Percentiles rank a stretch among this genome's conserved stretches.
Evolutionary conservation across 305 asterid genomes (phyloP).

Genomic region (Fraxinus sp.): DNA sequence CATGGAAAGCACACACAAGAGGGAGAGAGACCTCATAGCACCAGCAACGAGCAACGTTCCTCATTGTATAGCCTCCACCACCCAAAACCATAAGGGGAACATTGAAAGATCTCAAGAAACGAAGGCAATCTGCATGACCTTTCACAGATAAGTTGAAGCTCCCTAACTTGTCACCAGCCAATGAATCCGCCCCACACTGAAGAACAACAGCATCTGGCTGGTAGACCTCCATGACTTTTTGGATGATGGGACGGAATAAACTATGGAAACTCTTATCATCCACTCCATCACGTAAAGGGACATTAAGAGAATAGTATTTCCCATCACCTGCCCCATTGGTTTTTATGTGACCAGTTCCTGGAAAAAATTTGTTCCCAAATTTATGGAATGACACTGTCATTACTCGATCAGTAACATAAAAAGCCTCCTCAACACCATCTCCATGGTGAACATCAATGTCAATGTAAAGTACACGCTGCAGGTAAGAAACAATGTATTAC

Average conservation of each 20-base stretch:
- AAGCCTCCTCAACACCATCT: conserved; percentile 69
- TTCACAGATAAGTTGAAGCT: conserved; percentile 59
- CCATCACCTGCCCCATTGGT: conserved; percentile 44
- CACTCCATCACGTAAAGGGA: conserved; percentile 56
- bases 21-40: conserved; percentile 49
- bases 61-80: conserved; percentile 65
- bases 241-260: conserved; percentile 49
- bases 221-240: conserved; percentile 59
- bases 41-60: conserved; percentile 72
- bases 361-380: conserved; percentile 57
- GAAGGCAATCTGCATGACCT: conserved; percentile 65
- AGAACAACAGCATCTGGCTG: conserved; percentile 62
- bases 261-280: conserved; percentile 44
- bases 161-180: conserved; percentile 66
- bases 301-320: conserved; percentile 54
- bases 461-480: conserved; percentile 55
- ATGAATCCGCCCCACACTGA: conserved; percentile 66
- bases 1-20: background rate
- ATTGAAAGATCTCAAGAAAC: conserved; percentile 57
- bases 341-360: conserved; percentile 59
- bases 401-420: conserved; percentile 55
- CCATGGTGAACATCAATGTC: conserved; percentile 68
- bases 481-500: background rate
- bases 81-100: conserved; percentile 65
- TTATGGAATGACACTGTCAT: conserved; percentile 64